Percentiles rank a stretch among this genome's conserved stretches.
phyloP scores from a whole-genome alignment of 768 basidiomycete species.

The Boletus sp. region DNA sequence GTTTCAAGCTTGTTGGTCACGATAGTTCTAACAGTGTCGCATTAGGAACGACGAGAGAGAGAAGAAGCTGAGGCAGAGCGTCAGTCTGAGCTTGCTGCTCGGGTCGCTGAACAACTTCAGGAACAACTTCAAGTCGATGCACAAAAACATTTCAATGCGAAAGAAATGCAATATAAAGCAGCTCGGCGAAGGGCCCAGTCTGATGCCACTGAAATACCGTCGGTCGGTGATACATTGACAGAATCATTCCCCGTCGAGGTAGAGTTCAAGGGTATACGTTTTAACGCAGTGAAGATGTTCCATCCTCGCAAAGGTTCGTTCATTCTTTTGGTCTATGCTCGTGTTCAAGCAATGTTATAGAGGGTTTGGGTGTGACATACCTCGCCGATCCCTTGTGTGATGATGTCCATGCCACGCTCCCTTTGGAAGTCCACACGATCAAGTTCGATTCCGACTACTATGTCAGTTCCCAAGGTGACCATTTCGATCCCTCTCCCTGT shows the following conservation, averaged over 20 bases:
- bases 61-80: conserved; percentile 55
- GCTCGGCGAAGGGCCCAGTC: conserved; percentile 65
- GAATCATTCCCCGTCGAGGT: conserved; percentile 61
- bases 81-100: conserved; percentile 47
- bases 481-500: neutral
- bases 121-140: conserved; percentile 67
- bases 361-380: conserved; percentile 63
- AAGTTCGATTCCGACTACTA: conserved; percentile 71
- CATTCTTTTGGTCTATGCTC: neutral
- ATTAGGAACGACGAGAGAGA: conserved; percentile 50
- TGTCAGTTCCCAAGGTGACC: conserved; percentile 53
- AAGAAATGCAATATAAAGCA: conserved; percentile 47
- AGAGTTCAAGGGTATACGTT: conserved; percentile 54
- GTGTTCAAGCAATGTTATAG: conserved; percentile 31
- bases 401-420: conserved; percentile 51
- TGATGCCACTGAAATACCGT: conserved; percentile 64
- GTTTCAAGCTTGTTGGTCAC: neutral
- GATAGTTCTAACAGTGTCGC: neutral
- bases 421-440: conserved; percentile 66
- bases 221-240: conserved; percentile 46
- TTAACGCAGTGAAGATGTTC: conserved; percentile 66
- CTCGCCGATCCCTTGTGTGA: conserved; percentile 75
- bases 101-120: conserved; percentile 56
- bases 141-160: conserved; percentile 46
- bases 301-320: conserved; percentile 63